These are phyloP conservation scores for Rhizophora apiculata DNA, from an alignment of 345 rosid genomes.

Conservation along the genomic window DNA sequence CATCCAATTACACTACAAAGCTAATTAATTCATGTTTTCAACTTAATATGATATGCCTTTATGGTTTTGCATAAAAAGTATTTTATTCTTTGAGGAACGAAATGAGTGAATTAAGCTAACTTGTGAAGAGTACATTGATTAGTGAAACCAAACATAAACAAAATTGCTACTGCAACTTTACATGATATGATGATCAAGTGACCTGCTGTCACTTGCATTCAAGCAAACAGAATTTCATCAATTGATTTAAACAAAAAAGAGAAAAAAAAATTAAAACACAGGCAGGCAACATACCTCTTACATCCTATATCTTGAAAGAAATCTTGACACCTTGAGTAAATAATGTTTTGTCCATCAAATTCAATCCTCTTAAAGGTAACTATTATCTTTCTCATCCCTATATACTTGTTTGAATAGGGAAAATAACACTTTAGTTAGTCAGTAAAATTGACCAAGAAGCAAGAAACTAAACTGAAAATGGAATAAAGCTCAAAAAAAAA, in stretches of 20 bases:
- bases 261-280: neutral
- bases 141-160: conserved; percentile 96
- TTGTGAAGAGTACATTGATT: conserved; percentile 90
- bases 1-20: conserved; percentile 65
- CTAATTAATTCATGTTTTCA: neutral
- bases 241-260: too few relatives aligned
- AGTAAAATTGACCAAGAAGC: neutral
- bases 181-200: conserved; percentile 81
- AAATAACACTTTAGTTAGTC: too few relatives aligned
- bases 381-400: conserved; percentile 71
- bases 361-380: conserved; percentile 65
- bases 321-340: conserved; percentile 76
- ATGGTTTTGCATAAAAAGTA: neutral
- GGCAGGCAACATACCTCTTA: conserved; percentile 51
- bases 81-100: neutral
- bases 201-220: conserved; percentile 53
- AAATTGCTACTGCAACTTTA: conserved; percentile 89
- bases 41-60: neutral
- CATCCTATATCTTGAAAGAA: conserved; percentile 92
- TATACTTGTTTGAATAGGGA: too few relatives aligned
- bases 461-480: too few relatives aligned
- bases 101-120: conserved; percentile 20
- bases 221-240: neutral
- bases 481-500: too few relatives aligned
- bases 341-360: conserved; percentile 79